Base-by-base conservation (phyloP, 1,284 basidiomycete genomes). In the Ganoderma multipileum region DNA sequence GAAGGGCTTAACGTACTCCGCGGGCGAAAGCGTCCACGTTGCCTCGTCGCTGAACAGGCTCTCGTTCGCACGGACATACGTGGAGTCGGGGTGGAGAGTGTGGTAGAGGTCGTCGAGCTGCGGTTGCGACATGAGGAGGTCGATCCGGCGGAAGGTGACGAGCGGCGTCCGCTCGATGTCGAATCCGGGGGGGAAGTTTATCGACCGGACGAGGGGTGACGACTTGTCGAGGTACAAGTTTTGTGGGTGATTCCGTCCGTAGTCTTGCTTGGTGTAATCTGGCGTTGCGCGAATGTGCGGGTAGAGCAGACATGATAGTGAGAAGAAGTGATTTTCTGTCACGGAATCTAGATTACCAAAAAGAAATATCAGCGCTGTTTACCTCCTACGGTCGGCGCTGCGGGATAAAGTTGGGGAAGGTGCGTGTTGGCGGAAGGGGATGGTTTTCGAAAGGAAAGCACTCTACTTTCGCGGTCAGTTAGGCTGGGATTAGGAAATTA, bases 321-420 rank as follows among this genome's bases (percentile, higher is more conserved):
- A 91, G 77, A 91, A 91, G 81, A 91, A 91, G 76, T 91, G 89
- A 68, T 88, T 88, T 74, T 91, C 90, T 0, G 87, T 87, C 28
- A 90, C 87, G 1, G 89, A 90, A 72, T 91, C 89, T 89, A 52
- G 41, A 63, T 42, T 38, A 6, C 18, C 38, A 16, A 28, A 12
- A 3, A n/a, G 38, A 58, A 2, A 38, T 18, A 12, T 60, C 38
- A 60, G 58, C 23, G 23, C 58, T 60, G 28, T 60, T 39, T 39
- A 11, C 20, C 26, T 50, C 23, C 47, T 12, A 2, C 58, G 38
- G 26, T 60, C 12, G n/a, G 8, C 18, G 20, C 55, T n/a, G n/a
- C n/a, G n/a, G n/a, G n/a, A n/a, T n/a, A n/a, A n/a, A n/a, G n/a
- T n/a, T n/a, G n/a, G n/a, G n/a, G n/a, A n/a, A n/a, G n/a, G n/a